A percentile compares a stretch with the other conserved stretches of the same genome.
Evolutionary conservation across 1,284 basidiomycete genomes (phyloP).

Genomic region (Tilletia indica): DNA sequence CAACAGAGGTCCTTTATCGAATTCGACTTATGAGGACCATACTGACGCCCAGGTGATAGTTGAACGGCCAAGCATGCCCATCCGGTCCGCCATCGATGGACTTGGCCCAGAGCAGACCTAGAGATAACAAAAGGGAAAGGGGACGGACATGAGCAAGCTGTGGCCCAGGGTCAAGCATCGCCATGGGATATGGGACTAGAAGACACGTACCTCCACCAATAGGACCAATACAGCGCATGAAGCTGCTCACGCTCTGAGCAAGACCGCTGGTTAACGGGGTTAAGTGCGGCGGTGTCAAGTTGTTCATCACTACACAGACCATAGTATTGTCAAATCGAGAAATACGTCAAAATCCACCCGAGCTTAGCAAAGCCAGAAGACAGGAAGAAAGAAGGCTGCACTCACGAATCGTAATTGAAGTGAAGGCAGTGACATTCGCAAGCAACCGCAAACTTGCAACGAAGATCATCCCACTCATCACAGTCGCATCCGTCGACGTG

Average conservation of each 20-base stretch:
- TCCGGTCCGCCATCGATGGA: conserved; percentile 42
- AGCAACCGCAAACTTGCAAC: conserved; percentile 55
- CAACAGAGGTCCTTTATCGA: too few relatives aligned
- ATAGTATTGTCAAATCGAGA: not conserved
- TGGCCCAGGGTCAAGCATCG: not conserved
- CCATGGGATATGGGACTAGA: not conserved
- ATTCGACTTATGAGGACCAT: not conserved
- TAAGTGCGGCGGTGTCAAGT: conserved; percentile 57
- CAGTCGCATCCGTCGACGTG: conserved; percentile 56
- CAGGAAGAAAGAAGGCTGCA: not conserved
- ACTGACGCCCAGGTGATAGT: conserved; percentile 42
- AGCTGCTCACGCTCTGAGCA: conserved; percentile 56
- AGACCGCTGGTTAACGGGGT: conserved; percentile 58
- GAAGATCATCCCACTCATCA: conserved; percentile 59
- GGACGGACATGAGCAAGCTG: conserved; percentile 17
- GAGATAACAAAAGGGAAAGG: not conserved
- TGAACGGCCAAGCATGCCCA: conserved; percentile 42
- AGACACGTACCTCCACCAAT: conserved; percentile 31
- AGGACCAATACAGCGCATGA: conserved; percentile 57
- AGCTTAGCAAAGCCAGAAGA: too few relatives aligned
- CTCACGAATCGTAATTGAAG: conserved; percentile 41
- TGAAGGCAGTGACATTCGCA: conserved; percentile 57
- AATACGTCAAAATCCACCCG: too few relatives aligned
- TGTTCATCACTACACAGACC: conserved; percentile 52
- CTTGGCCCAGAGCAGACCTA: conserved; percentile 51